Conservation (phyloP, 129 eudicot species). For the Calendula officinalis region DNA sequence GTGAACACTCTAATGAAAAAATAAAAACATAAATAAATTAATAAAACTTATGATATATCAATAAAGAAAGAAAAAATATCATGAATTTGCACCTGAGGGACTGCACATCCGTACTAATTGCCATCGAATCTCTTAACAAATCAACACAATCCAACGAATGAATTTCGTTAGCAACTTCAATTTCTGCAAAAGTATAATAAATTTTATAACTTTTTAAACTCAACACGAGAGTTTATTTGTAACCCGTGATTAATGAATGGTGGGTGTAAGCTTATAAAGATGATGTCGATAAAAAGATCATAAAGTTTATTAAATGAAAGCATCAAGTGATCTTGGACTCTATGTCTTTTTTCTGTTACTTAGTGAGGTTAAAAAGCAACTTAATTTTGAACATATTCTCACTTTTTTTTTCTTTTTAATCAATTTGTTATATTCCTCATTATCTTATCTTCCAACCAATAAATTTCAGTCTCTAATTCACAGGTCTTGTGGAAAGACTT, state of each 20-base stretch:
- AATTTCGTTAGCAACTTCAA: constrained; percentile 19
- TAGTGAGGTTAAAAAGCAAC: constrained; percentile 31
- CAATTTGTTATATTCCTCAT: constrained; percentile 40
- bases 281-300: constrained; percentile 2
- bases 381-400: constrained; percentile 42
- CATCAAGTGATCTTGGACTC: constrained; percentile 17
- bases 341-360: constrained; percentile 10
- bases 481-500: constrained; percentile 35
- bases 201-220: constrained; percentile 8
- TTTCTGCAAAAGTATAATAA: constrained; percentile 33
- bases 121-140: constrained; percentile 31
- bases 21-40: not conserved
- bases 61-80: constrained; percentile 9
- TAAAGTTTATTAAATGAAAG: constrained; percentile 10
- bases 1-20: constrained; percentile 45
- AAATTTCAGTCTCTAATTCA: constrained; percentile 25
- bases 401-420: constrained; percentile 17
- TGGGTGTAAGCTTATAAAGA: not conserved
- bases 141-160: too few relatives aligned
- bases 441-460: constrained; percentile 31
- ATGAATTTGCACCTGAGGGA: constrained; percentile 39
- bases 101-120: constrained; percentile 36
- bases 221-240: not conserved
- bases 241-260: constrained; percentile 20
- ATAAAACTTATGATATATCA: not conserved